Conservation (phyloP, 2,329 filamentous ascomycete genomes). For the Aspergillus sp. region DNA sequence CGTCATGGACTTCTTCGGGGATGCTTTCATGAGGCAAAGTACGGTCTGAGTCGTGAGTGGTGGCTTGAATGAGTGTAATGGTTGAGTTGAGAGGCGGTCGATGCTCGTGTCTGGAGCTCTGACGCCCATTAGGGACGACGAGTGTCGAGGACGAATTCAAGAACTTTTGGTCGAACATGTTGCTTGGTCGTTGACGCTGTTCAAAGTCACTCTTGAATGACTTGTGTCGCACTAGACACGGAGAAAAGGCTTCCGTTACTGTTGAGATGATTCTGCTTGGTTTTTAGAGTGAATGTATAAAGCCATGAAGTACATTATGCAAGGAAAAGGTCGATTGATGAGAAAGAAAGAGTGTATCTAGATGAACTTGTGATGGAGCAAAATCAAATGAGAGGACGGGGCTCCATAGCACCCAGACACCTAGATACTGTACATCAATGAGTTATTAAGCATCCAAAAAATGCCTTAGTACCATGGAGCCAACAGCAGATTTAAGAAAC, state of each 20-base stretch:
- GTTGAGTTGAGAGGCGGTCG: slow-evolving; percentile 16
- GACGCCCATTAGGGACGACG: slow-evolving; percentile 13
- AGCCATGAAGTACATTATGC: neutral
- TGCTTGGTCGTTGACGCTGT: neutral
- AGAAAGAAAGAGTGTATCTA: neutral
- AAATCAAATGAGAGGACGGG: neutral
- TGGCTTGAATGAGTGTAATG: slow-evolving; percentile 33
- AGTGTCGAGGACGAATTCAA: slow-evolving; percentile 16
- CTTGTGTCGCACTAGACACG: slow-evolving; percentile 2
- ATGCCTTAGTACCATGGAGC: neutral
- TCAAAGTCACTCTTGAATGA: neutral
- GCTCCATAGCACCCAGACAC: neutral
- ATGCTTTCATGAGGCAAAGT: slow-evolving; percentile 33
- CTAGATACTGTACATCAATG: neutral
- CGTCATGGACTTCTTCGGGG: slow-evolving; percentile 49
- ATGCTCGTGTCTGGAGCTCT: slow-evolving; percentile 17
- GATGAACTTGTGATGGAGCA: neutral
- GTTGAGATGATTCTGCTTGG: neutral
- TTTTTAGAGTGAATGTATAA: neutral
- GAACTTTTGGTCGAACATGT: slow-evolving; percentile 16
- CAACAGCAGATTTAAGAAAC: slow-evolving; percentile 4
- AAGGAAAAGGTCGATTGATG: neutral
- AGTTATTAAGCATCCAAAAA: neutral
- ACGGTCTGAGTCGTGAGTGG: slow-evolving; percentile 37
- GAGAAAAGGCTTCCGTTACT: slow-evolving; percentile 6